phyloP scores from a whole-genome alignment of 352 stramenopile species.

The Globisporangium takayamanum region DNA sequence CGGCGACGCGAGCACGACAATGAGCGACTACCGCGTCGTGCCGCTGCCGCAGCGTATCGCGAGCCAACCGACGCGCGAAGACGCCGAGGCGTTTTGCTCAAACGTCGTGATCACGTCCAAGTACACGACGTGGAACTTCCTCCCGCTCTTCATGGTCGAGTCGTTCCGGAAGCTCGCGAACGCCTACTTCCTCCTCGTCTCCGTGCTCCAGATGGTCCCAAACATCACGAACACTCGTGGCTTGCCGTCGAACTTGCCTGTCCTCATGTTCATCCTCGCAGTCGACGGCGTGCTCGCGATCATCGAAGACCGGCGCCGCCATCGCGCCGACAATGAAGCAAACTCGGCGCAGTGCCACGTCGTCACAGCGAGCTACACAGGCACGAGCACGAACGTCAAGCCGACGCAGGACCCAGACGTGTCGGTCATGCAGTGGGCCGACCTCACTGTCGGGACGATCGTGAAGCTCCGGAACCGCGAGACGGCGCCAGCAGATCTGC shows the following conservation, averaged over 20 bases:
- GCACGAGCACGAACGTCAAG: conserved; percentile 26
- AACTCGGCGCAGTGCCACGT: conserved; percentile 72
- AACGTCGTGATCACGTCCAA: conserved; percentile 91
- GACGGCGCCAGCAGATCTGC: conserved; percentile 71
- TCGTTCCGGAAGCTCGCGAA: conserved; percentile 86
- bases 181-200: conserved; percentile 91
- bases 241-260: conserved; percentile 73
- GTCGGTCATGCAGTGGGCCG: conserved; percentile 55
- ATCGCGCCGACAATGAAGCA: conserved; percentile 74
- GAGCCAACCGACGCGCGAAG: conserved; percentile 10
- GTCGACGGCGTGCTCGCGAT: conserved; percentile 81
- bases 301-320: conserved; percentile 79
- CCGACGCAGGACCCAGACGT: conserved; percentile 33
- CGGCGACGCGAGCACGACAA: neutral
- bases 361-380: conserved; percentile 42
- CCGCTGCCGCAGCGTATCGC: conserved; percentile 31
- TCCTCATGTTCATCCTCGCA: conserved; percentile 86
- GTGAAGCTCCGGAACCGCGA: conserved; percentile 77
- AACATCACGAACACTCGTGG: conserved; percentile 81
- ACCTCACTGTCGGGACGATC: conserved; percentile 79
- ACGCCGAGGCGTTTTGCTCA: conserved; percentile 37
- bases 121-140: conserved; percentile 87
- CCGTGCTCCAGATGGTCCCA: conserved; percentile 70
- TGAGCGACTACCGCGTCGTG: conserved; percentile 48
- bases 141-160: conserved; percentile 87